A percentile compares a stretch with the other conserved stretches of the same genome.
Evolutionary conservation across 2,329 filamentous ascomycete species (phyloP).

Genomic region (Botrytis galanthina): DNA sequence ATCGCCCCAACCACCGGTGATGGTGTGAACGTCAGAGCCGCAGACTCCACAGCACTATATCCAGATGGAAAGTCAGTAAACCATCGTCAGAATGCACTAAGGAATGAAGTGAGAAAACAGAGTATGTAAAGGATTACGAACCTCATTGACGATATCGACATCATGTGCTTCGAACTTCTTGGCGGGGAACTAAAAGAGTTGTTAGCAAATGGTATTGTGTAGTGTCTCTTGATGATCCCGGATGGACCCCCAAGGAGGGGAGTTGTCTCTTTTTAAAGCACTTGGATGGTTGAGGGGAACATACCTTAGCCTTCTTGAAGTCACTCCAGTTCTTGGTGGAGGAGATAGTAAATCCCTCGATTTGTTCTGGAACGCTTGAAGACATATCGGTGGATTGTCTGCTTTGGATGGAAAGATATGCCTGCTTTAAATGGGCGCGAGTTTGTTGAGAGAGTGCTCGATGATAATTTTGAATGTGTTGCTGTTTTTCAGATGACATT

Average conservation of each 20-base stretch:
- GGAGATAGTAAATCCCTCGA: constrained; percentile 57
- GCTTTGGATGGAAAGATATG: background rate
- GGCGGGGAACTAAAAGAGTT: constrained; percentile 5
- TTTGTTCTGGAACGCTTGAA: constrained; percentile 49
- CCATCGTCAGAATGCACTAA: background rate
- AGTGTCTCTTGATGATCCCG: background rate
- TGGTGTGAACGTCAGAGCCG: constrained; percentile 38
- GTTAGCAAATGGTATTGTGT: background rate
- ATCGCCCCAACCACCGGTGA: constrained; percentile 33
- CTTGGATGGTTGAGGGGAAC: background rate
- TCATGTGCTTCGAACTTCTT: constrained; percentile 86
- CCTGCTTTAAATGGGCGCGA: background rate
- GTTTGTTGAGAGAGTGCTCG: background rate
- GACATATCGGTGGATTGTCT: background rate
- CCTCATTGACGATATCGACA: constrained; percentile 80
- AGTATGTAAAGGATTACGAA: background rate
- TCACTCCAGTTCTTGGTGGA: constrained; percentile 32
- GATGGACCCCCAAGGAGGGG: too few species aligned
- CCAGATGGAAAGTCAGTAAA: background rate
- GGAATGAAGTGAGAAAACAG: background rate
- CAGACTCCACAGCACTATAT: constrained; percentile 45
- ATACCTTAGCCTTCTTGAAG: constrained; percentile 32
- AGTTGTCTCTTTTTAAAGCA: background rate
- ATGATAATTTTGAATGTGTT: background rate
- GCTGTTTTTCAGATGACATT: background rate